These are phyloP conservation scores for Cryptococcus sp. DNA, from an alignment of 1,284 basidiomycete genomes.

Conservation along the genomic window DNA sequence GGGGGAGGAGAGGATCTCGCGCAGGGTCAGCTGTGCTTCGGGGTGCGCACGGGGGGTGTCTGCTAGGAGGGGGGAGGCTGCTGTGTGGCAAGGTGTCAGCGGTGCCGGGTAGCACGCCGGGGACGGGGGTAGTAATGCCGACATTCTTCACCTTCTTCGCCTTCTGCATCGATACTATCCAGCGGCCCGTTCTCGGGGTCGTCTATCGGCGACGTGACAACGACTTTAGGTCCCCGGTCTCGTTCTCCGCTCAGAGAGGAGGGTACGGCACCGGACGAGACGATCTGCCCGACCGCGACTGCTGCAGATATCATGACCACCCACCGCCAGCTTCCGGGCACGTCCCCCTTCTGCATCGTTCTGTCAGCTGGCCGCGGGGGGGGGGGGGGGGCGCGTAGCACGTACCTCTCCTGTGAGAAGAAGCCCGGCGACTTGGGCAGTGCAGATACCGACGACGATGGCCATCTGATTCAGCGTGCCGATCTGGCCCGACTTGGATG, in stretches of 20 bases:
- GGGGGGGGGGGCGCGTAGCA: constrained; percentile 59
- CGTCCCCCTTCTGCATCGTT: constrained; percentile 37
- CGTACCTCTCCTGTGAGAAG: constrained; percentile 41
- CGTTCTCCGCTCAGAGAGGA: constrained; percentile 1
- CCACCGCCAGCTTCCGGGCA: constrained; percentile 60
- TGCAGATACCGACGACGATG: constrained; percentile 78
- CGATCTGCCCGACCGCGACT: constrained; percentile 61
- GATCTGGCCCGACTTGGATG: constrained; percentile 37
- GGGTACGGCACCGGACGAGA: constrained; percentile 29
- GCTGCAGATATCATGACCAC: constrained; percentile 66
- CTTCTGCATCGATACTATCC: neutral
- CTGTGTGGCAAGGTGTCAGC: constrained; percentile 5
- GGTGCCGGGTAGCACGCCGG: neutral
- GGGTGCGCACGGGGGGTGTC: neutral
- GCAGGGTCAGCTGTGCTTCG: constrained; percentile 43
- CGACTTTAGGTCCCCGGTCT: neutral
- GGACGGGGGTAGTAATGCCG: too few species aligned
- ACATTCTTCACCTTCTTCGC: constrained; percentile 14
- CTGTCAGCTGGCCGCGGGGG: constrained; percentile 54
- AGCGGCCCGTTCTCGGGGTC: neutral
- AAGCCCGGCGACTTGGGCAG: constrained; percentile 59
- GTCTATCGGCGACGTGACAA: neutral
- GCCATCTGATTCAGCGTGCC: constrained; percentile 85
- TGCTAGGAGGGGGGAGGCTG: constrained; percentile 29
- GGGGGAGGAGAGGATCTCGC: constrained; percentile 52